Percentiles rank a stretch among this genome's conserved stretches.
Evolutionary conservation across 148 eudicot genomes (phyloP).

Genomic region (Limonium bicolor): DNA sequence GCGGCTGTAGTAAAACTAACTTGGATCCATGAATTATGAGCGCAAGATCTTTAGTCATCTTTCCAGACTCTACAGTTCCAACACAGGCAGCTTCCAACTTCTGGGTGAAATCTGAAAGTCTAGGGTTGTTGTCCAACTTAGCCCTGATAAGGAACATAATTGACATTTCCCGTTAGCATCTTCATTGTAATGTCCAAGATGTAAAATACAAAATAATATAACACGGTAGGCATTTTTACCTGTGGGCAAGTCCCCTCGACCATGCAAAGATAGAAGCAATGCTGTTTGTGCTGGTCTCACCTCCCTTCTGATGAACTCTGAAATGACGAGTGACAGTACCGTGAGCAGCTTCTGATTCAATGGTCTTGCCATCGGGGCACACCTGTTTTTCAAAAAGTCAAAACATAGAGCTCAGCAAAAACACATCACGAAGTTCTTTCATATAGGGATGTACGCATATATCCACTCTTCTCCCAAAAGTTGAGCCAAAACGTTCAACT

Average conservation of each 20-base stretch:
- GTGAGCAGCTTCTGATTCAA: constrained; percentile 96
- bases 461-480: too few species aligned
- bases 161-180: neutral
- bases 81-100: constrained; percentile 83
- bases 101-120: constrained; percentile 57
- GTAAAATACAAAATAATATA: neutral
- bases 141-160: constrained; percentile 28
- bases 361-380: constrained; percentile 91
- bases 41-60: constrained; percentile 98
- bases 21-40: constrained; percentile 71
- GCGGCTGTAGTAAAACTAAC: too few species aligned
- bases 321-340: constrained; percentile 89
- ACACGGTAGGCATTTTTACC: constrained; percentile 33
- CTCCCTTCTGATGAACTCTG: constrained; percentile 88
- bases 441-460: too few species aligned
- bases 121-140: constrained; percentile 52
- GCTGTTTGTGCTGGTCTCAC: constrained; percentile 95
- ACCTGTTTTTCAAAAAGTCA: constrained; percentile 41
- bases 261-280: constrained; percentile 95
- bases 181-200: neutral
- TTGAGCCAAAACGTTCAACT: too few species aligned
- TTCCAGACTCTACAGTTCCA: constrained; percentile 71
- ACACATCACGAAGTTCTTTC: too few species aligned
- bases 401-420: too few species aligned
- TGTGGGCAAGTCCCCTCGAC: constrained; percentile 86